Percentiles rank a stretch among this genome's conserved stretches.
phyloP scores from a whole-genome alignment of 2,329 filamentous ascomycete species.

The Colletotrichum lentis region DNA sequence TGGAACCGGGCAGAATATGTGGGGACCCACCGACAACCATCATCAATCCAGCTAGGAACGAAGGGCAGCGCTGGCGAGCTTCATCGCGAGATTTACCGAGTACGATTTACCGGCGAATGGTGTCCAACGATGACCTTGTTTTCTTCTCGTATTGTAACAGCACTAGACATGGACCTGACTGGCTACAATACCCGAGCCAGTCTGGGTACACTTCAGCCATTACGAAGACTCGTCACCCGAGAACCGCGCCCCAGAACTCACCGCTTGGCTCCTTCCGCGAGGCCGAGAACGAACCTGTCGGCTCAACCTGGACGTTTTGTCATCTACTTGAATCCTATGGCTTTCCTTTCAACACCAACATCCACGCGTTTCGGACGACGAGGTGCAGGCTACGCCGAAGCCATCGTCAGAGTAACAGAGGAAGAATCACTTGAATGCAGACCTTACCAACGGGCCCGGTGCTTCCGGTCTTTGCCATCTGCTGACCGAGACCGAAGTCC shows the following conservation, averaged over 20 bases:
- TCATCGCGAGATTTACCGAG: not conserved
- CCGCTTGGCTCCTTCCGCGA: not conserved
- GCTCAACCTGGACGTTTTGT: not conserved
- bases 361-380: not conserved
- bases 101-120: too few species aligned
- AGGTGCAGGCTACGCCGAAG: not conserved
- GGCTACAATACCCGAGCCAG: too few species aligned
- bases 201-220: not conserved
- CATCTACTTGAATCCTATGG: not conserved
- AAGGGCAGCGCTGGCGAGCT: not conserved
- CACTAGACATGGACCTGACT: too few species aligned
- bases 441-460: not conserved
- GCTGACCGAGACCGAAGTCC: not conserved
- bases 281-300: not conserved
- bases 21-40: not conserved
- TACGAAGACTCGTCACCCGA: not conserved
- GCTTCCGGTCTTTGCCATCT: not conserved
- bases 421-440: not conserved
- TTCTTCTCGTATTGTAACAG: too few species aligned
- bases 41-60: not conserved
- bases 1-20: slow-evolving; percentile 20
- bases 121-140: too few species aligned
- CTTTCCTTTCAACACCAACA: too few species aligned
- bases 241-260: too few species aligned
- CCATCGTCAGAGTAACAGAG: not conserved